A percentile compares a stretch with the other conserved stretches of the same genome.
phyloP scores from a whole-genome alignment of 2,329 filamentous ascomycete species.

The Magnaporthales sp. region DNA sequence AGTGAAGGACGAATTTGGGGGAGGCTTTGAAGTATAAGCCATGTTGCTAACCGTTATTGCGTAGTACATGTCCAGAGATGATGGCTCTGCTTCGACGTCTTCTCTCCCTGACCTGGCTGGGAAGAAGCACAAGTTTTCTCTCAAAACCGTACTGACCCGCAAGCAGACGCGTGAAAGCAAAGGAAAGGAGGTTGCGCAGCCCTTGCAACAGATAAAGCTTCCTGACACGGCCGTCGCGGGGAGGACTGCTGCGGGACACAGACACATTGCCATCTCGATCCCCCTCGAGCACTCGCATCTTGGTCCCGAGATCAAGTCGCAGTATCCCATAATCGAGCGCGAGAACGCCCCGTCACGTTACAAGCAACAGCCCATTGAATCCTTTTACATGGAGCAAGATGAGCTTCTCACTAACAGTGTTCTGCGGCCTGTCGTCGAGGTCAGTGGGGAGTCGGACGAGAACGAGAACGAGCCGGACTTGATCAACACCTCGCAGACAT shows the following conservation, averaged over 20 bases:
- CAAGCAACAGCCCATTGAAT: background rate
- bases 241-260: conserved; percentile 41
- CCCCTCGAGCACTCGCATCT: conserved; percentile 41
- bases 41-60: background rate
- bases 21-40: background rate
- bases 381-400: background rate
- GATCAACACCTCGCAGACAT: background rate
- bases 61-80: conserved; percentile 8
- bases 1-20: background rate
- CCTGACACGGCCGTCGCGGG: conserved; percentile 49
- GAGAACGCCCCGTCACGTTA: background rate
- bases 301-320: conserved; percentile 17
- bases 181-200: conserved; percentile 8
- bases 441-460: conserved; percentile 20
- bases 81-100: background rate
- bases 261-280: conserved; percentile 54
- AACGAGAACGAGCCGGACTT: conserved; percentile 7
- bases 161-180: background rate
- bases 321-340: conserved; percentile 13
- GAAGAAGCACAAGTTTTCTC: background rate
- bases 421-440: conserved; percentile 26
- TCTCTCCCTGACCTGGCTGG: background rate
- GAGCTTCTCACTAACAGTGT: conserved; percentile 13
- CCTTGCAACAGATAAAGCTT: conserved; percentile 25
- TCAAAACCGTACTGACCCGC: background rate